These are phyloP conservation scores for Cercospora sp. DNA, from an alignment of 2,329 filamentous ascomycete species.

Conservation along the genomic window DNA sequence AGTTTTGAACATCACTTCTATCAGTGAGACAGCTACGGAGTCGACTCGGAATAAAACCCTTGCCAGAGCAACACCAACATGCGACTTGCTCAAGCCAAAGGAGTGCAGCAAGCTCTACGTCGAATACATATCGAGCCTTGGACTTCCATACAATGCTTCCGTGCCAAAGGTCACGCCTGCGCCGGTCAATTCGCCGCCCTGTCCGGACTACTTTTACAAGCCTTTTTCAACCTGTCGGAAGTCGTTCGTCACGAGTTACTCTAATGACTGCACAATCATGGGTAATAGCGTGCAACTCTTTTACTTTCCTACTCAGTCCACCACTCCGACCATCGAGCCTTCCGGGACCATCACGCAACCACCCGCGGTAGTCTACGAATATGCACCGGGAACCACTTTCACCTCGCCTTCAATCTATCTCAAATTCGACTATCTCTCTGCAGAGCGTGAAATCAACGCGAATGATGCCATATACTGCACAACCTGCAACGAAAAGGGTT, in stretches of 20 bases:
- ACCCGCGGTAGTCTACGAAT: slow-evolving; percentile 15
- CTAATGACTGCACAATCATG: slow-evolving; percentile 19
- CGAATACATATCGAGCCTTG: slow-evolving; percentile 26
- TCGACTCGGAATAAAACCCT: not conserved
- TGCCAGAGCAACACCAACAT: slow-evolving; percentile 1
- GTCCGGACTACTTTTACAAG: slow-evolving; percentile 21
- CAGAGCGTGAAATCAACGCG: not conserved
- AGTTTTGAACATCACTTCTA: slow-evolving; percentile 20
- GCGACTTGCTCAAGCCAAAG: slow-evolving; percentile 13
- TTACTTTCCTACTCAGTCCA: slow-evolving; percentile 24
- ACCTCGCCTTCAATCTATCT: slow-evolving; percentile 30
- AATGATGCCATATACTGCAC: not conserved
- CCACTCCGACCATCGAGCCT: slow-evolving; percentile 8
- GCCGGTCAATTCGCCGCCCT: slow-evolving; percentile 25
- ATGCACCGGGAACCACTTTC: slow-evolving; percentile 24
- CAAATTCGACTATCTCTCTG: slow-evolving; percentile 26
- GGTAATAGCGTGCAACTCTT: slow-evolving; percentile 28
- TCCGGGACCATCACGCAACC: slow-evolving; percentile 8
- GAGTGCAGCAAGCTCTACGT: slow-evolving; percentile 26
- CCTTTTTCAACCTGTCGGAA: slow-evolving; percentile 17
- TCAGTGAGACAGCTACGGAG: not conserved
- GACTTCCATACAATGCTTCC: slow-evolving; percentile 20
- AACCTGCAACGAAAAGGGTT: slow-evolving; percentile 12
- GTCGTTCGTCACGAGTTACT: slow-evolving; percentile 3
- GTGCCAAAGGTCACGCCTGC: slow-evolving; percentile 27